Conservation (phyloP, 1,284 basidiomycete genomes). For the Trichosporon faecale region DNA sequence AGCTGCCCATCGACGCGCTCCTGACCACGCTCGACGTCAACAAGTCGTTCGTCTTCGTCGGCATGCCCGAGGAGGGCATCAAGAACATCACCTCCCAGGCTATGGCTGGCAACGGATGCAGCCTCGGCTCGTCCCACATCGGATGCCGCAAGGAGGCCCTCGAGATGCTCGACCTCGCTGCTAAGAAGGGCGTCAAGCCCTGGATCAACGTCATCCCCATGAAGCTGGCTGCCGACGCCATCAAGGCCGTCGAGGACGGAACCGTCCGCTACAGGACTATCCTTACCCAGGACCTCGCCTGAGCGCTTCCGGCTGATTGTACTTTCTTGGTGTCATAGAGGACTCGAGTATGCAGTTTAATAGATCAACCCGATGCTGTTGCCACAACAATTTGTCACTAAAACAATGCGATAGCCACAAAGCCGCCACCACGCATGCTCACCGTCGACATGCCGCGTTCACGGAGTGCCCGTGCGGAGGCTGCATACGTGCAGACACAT, state of each 20-base stretch:
- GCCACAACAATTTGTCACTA: too few relatives aligned
- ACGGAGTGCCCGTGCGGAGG: not conserved
- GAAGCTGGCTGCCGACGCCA: constrained; percentile 60
- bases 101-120: constrained; percentile 50
- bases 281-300: constrained; percentile 32
- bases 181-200: constrained; percentile 58
- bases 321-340: not conserved
- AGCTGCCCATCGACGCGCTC: constrained; percentile 54
- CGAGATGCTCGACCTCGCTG: constrained; percentile 62
- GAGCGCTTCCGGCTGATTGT: not conserved
- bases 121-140: constrained; percentile 58
- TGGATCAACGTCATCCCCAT: constrained; percentile 60
- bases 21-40: constrained; percentile 58
- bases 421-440: not conserved
- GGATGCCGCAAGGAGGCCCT: constrained; percentile 64
- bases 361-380: not conserved
- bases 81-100: constrained; percentile 45
- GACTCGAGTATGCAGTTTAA: not conserved
- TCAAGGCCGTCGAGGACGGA: constrained; percentile 59
- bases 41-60: constrained; percentile 59
- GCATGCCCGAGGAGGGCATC: constrained; percentile 54
- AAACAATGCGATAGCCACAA: not conserved
- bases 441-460: not conserved
- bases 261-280: constrained; percentile 59
- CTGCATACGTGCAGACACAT: not conserved